phyloP scores from a whole-genome alignment of 225 moss, liverwort and hornwort species.

The Pseudisothecium myosuroides region DNA sequence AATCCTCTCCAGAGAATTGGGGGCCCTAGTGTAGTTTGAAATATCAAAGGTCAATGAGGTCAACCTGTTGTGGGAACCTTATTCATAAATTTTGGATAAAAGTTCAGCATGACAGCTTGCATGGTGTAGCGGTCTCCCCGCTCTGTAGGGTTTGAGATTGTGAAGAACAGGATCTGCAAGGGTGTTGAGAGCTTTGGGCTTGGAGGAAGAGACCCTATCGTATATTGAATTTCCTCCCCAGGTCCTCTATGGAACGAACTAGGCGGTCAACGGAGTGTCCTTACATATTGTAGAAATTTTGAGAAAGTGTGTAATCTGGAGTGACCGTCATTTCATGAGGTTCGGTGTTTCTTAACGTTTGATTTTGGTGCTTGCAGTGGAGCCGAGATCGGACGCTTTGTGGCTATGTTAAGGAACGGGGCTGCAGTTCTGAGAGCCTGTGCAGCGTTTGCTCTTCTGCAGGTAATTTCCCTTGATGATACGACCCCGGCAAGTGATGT shows the following conservation, averaged over 20 bases:
- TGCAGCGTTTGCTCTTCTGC: slow-evolving; percentile 90
- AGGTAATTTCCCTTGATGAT: slow-evolving; percentile 26
- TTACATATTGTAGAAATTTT: background rate
- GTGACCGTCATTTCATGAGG: background rate
- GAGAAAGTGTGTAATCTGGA: background rate
- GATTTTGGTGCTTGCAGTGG: slow-evolving; percentile 41
- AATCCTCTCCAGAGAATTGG: background rate
- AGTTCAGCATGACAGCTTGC: background rate
- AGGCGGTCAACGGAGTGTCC: background rate
- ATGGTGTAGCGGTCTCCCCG: background rate
- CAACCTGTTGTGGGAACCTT: background rate
- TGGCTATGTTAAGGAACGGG: slow-evolving; percentile 75
- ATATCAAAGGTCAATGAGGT: background rate
- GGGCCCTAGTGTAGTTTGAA: background rate
- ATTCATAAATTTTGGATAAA: background rate
- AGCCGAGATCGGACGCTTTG: slow-evolving; percentile 94
- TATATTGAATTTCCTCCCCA: background rate
- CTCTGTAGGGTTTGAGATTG: background rate
- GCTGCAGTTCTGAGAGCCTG: slow-evolving; percentile 67
- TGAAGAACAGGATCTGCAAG: background rate
- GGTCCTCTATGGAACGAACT: background rate
- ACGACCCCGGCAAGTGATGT: background rate
- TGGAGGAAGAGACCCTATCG: background rate
- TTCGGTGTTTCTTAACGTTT: background rate
- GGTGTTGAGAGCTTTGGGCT: background rate